Base-by-base conservation (phyloP, 768 basidiomycete genomes). In the Psilocybe sp. region DNA sequence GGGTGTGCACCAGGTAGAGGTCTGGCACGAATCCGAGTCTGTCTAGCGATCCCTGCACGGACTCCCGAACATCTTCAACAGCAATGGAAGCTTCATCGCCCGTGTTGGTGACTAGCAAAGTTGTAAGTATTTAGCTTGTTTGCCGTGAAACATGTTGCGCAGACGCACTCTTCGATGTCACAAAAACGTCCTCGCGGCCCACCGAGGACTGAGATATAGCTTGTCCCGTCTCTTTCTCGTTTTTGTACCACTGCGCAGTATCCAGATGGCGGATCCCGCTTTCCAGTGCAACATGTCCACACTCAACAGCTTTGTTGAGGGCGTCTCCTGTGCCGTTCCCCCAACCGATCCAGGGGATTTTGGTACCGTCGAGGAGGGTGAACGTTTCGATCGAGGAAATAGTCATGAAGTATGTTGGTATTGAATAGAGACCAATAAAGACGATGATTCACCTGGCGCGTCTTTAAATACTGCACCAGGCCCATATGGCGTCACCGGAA, bases 1-100 rank as follows among this genome's bases (percentile, higher is more conserved):
- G 61, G 34, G 57, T 64, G 58, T 85, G 84, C 35, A 86, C 63
- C 46, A 85, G 68, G 63, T 74, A 84, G 34, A 81, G 63, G 55
- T 84, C 78, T 0, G 82, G 78, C 43, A 69, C 72, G 49, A 64
- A 63, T 11, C 73, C 64, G 4, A 84, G 72, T 55, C 70, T 72
- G 62, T 72, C 68, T 47, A 84, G 54, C 7, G 79, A 78, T 20
- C 62, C 68, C 40, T 74, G 61, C 10, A 87, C 56, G 2, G 71
- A 69, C 1, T 59, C 59, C n/a, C 65, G 66, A 7, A 82, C 74
- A 13, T 67, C 52, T 31, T 65, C 52, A 0, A 67, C 20, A 0
- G 65, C 59, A 9, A 70, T 44, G 9, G 69, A 56, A n/a, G 57
- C 43, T 16, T 55, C 58, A 15, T 56, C 51, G n/a, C 50, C 49